Evolutionary conservation across 306 rosid genomes (phyloP).

Genomic region (Cicer bijugum): DNA sequence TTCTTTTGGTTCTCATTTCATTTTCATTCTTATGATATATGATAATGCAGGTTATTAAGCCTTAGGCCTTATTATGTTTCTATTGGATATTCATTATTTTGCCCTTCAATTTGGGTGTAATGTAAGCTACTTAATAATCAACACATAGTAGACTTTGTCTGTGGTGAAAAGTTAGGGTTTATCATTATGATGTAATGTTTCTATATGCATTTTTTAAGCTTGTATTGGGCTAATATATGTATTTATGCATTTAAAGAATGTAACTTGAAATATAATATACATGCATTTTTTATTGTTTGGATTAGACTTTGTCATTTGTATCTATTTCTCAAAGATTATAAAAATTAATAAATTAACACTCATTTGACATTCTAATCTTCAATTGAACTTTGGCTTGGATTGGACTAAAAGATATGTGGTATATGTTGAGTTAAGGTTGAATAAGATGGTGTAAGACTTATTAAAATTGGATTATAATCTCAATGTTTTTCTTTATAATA

Average conservation of each 20-base stretch:
- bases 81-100: slow-evolving; percentile 50
- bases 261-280: slow-evolving; percentile 10
- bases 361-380: background rate
- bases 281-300: slow-evolving; percentile 5
- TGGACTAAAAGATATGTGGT: background rate
- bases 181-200: slow-evolving; percentile 18
- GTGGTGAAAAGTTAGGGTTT: slow-evolving; percentile 40
- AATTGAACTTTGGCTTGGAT: background rate
- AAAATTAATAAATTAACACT: background rate
- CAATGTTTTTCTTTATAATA: too few species aligned
- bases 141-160: slow-evolving; percentile 38
- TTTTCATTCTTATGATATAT: slow-evolving; percentile 43
- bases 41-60: slow-evolving; percentile 53
- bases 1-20: slow-evolving; percentile 2
- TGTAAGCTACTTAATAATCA: slow-evolving; percentile 54
- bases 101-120: slow-evolving; percentile 39
- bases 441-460: background rate
- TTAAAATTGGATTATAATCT: background rate
- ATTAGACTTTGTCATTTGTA: background rate
- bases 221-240: background rate
- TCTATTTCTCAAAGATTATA: background rate
- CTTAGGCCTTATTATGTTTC: slow-evolving; percentile 51
- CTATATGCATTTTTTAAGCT: slow-evolving; percentile 8
- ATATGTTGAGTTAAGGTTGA: too few species aligned
- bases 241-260: slow-evolving; percentile 8